phyloP scores from a whole-genome alignment of 495 filamentous ascomycete genomes.

The Hyaloscypha variabilis region DNA sequence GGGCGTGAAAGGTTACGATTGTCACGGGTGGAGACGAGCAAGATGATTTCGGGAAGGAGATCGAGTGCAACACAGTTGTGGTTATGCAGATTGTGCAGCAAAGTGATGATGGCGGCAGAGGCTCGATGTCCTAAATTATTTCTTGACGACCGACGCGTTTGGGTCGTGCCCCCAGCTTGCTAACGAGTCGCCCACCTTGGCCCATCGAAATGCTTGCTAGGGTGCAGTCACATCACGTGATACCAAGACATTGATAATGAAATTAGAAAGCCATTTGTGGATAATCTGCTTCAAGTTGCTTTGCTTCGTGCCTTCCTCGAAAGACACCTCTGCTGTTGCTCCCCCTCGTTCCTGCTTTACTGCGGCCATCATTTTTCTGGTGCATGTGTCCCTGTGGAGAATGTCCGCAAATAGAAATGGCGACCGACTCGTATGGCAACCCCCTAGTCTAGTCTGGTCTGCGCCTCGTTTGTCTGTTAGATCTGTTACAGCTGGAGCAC shows the following conservation, averaged over 20 bases:
- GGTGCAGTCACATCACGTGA: neutral
- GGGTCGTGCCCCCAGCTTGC: too few relatives aligned
- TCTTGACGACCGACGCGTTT: neutral
- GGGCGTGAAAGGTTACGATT: neutral
- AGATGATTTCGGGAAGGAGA: neutral
- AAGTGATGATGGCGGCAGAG: neutral
- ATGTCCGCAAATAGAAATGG: neutral
- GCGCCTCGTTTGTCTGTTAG: neutral
- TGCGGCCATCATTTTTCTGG: neutral
- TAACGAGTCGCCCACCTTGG: too few relatives aligned
- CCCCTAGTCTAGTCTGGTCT: neutral
- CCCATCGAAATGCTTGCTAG: too few relatives aligned
- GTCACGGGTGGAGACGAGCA: neutral
- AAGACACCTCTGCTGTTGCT: neutral
- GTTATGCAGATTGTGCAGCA: neutral
- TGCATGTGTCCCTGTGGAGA: neutral
- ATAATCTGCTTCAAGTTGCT: neutral
- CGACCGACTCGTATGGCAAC: neutral
- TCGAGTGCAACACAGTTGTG: neutral
- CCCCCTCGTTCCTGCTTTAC: neutral
- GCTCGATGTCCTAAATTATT: neutral
- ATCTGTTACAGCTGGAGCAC: constrained; percentile 1
- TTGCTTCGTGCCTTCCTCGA: neutral
- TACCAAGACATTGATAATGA: neutral
- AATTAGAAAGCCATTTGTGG: neutral